Evolutionary conservation across 225 moss, liverwort and hornwort genomes (phyloP), one percentile per base, ranked within the genome.

Genomic region (Pseudisothecium myosuroides): DNA sequence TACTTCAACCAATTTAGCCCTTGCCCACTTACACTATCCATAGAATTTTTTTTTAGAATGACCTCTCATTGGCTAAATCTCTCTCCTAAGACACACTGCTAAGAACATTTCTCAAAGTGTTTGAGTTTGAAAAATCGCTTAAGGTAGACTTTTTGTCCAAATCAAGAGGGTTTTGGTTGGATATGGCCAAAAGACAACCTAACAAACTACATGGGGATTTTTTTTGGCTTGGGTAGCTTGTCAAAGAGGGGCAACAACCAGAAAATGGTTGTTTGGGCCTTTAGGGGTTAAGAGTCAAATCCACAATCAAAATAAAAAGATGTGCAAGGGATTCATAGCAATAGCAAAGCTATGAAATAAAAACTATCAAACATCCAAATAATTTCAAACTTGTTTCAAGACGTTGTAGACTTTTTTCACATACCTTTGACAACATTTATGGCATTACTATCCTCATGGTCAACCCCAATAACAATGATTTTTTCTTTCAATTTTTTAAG

Each of bases 191-290:
- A 74, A 74, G 47, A 16, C 31, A 75, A 32, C 4, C 12, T 49
- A 20, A 12, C 2, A 12, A 49, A 71, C 1, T 24, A 8, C 1
- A 27, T 29, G 4, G 2, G 5, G 2, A 6, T 43, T 9, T 26
- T 29, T 10, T 29, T 37, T 37, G 27, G 4, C 9, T 1, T 14
- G 3, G 12, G 11, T 7, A 49, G 0, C 2, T 2, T 9, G 0
- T 31, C 12, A 75, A 49, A 49, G 31, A 75, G 0, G 19, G 1
- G 2, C 1, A 75, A 49, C 12, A 19, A 19, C 4, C 32, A 45
- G 11, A 73, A 74, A 47, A 6, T 18, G 15, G 9, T 6, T 0
- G 10, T 28, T 74, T 45, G 17, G 11, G 7, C 47, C 74, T 28
- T 29, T 11, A 11, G 2, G 4, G 17, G 3, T 41, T 47, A 15